A percentile compares a stretch with the other conserved stretches of the same genome.
These are phyloP conservation scores for Rhizopogon sp. DNA, from an alignment of 768 basidiomycete genomes.

Conservation along the genomic window DNA sequence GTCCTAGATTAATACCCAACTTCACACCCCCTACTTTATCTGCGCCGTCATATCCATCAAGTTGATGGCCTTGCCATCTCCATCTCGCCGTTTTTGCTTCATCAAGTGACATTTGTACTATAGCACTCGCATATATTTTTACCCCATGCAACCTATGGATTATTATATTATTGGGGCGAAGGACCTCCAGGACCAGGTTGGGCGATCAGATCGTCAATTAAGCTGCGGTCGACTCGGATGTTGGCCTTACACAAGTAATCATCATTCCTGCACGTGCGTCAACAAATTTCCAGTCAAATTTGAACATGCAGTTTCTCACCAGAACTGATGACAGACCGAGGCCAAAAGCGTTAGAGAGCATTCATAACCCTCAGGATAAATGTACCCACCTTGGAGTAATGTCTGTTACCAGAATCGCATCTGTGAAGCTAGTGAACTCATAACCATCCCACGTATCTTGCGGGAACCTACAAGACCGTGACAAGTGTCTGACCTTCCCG, in stretches of 20 bases:
- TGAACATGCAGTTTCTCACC: constrained; percentile 28
- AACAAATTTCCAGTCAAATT: neutral
- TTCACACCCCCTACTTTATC: constrained; percentile 20
- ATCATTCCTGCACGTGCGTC: constrained; percentile 39
- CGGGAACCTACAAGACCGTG: constrained; percentile 68
- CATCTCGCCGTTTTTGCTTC: constrained; percentile 2
- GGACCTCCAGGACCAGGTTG: constrained; percentile 7
- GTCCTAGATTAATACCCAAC: constrained; percentile 11
- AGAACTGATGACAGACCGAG: constrained; percentile 33
- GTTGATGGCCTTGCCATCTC: constrained; percentile 3
- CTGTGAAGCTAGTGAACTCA: constrained; percentile 28
- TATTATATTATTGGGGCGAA: constrained; percentile 2
- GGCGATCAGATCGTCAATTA: constrained; percentile 36
- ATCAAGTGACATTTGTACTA: constrained; percentile 22
- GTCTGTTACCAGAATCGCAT: constrained; percentile 87
- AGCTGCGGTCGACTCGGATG: constrained; percentile 35
- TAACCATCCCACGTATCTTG: neutral
- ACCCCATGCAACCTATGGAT: constrained; percentile 4
- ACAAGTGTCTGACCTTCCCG: constrained; percentile 67
- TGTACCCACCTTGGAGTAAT: constrained; percentile 74
- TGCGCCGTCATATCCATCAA: constrained; percentile 17
- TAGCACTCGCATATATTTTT: constrained; percentile 19
- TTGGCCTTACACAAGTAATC: constrained; percentile 38
- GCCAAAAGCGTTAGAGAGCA: neutral
- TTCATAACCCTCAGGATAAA: neutral